Conservation (phyloP, 768 basidiomycete species). For the Naganishia antarctica region DNA sequence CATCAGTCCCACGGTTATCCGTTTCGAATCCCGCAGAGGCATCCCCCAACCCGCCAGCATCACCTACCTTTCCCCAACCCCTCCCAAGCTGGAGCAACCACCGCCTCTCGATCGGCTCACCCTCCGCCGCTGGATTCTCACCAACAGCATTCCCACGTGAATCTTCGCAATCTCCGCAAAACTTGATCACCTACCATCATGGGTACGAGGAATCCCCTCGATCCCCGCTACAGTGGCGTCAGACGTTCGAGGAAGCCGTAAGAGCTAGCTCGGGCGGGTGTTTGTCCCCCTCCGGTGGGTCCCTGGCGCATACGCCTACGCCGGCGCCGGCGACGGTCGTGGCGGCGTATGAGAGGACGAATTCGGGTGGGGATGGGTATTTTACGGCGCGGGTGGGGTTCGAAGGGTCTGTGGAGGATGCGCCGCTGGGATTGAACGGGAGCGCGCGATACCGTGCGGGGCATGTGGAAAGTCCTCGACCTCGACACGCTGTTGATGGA, state of each 20-base stretch:
- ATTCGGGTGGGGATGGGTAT: conserved; percentile 3
- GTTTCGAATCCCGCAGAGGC: not conserved
- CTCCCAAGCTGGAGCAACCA: not conserved
- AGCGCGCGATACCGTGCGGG: no score
- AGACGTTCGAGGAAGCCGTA: conserved; percentile 12
- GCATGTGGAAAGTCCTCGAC: no score
- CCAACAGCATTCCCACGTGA: not conserved
- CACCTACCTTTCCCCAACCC: conserved; percentile 2
- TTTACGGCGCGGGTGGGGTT: not conserved
- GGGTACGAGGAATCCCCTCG: conserved; percentile 10
- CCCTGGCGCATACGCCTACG: not conserved
- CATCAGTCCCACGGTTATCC: not conserved
- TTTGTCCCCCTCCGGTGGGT: not conserved
- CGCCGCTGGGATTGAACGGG: no score
- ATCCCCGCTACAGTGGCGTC: not conserved
- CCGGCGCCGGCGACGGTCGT: not conserved
- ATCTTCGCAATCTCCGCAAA: no score
- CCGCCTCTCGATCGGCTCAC: not conserved
- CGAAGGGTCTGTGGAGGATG: not conserved
- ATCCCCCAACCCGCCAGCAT: no score
- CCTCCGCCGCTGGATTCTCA: no score
- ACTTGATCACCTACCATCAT: not conserved
- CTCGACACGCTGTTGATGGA: not conserved
- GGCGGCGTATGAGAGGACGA: not conserved
- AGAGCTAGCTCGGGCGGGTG: not conserved